phyloP scores from a whole-genome alignment of 2,329 filamentous ascomycete species.

The Stenocarpella maydis region DNA sequence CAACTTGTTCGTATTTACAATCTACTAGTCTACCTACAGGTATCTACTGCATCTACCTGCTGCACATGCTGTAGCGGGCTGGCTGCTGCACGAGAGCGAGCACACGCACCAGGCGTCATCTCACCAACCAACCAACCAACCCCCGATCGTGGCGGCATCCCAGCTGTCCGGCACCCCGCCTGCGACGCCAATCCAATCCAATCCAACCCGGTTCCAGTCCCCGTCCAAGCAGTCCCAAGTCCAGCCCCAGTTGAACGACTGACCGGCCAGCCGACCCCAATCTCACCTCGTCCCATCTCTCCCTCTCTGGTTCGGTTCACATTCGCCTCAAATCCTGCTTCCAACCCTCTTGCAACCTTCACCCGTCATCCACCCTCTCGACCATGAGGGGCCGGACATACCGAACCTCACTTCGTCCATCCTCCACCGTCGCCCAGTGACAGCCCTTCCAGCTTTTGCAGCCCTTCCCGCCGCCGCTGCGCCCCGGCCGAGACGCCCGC shows the following conservation, averaged over 20 bases:
- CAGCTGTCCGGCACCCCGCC: conserved; percentile 21
- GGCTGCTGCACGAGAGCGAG: too few species aligned
- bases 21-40: background rate
- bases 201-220: background rate
- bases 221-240: too few species aligned
- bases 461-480: background rate
- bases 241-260: conserved; percentile 1
- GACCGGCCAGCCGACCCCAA: conserved; percentile 19
- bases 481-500: background rate
- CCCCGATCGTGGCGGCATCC: background rate
- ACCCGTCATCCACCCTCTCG: conserved; percentile 27
- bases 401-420: conserved; percentile 7
- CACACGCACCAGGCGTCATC: background rate
- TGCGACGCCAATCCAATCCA: background rate
- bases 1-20: too few species aligned
- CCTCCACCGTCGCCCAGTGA: conserved; percentile 11
- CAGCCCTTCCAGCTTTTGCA: background rate
- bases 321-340: conserved; percentile 21
- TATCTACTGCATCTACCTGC: background rate
- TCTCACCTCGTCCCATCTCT: conserved; percentile 29
- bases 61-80: background rate
- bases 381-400: conserved; percentile 28
- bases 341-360: conserved; percentile 2
- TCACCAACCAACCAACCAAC: too few species aligned
- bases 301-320: conserved; percentile 5